These are phyloP conservation scores for Tylopilus felleus DNA, from an alignment of 768 basidiomycete genomes.

Conservation along the genomic window DNA sequence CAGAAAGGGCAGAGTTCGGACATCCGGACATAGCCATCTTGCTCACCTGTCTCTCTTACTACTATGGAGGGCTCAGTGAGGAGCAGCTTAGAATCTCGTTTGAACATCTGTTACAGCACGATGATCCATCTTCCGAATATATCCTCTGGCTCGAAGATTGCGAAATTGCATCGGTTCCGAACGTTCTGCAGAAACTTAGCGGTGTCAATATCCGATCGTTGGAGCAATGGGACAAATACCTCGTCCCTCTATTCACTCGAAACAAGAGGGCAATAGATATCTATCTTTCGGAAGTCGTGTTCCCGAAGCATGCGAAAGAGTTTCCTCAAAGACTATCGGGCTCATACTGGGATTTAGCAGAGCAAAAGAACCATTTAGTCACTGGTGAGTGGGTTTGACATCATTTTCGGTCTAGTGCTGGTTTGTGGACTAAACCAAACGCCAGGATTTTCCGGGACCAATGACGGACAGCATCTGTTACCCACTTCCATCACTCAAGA, in stretches of 20 bases:
- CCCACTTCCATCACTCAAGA: background rate
- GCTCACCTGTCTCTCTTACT: no score
- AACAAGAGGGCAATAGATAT: conserved; percentile 21
- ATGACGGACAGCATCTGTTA: background rate
- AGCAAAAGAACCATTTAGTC: conserved; percentile 12
- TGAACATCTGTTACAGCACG: conserved; percentile 26
- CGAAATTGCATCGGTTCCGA: conserved; percentile 12
- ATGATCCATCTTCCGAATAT: conserved; percentile 34
- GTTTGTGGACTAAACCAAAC: background rate
- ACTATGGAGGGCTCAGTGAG: conserved; percentile 6
- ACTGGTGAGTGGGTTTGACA: background rate
- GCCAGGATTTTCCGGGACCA: background rate
- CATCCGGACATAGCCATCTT: no score
- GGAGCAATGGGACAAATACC: conserved; percentile 16
- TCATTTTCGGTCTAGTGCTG: no score
- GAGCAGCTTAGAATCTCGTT: conserved; percentile 31
- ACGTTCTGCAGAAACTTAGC: conserved; percentile 6
- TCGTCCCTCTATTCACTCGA: no score
- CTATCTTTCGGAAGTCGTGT: conserved; percentile 34
- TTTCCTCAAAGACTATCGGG: conserved; percentile 34
- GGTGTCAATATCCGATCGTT: conserved; percentile 31
- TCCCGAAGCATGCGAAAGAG: conserved; percentile 37
- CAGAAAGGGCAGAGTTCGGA: conserved; percentile 29
- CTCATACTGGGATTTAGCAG: conserved; percentile 38
- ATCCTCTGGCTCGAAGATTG: conserved; percentile 27